Percentiles rank a stretch among this genome's conserved stretches.
These are phyloP conservation scores for Litchi chinensis DNA, from an alignment of 345 rosid species.

Conservation along the genomic window DNA sequence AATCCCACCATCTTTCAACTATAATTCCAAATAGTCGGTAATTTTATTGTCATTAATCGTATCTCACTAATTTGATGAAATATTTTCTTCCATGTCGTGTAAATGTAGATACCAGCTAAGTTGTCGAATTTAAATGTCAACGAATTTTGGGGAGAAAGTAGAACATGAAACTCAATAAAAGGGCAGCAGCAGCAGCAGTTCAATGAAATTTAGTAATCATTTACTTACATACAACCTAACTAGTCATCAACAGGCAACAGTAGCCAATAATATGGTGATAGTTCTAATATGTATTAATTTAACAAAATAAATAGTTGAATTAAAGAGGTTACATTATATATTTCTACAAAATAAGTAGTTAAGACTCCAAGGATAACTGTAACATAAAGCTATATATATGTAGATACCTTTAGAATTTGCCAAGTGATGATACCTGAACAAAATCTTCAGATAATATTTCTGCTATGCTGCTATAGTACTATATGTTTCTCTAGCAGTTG, in stretches of 20 bases:
- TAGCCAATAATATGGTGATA: neutral
- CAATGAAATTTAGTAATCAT: too few relatives aligned
- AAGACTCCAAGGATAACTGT: neutral
- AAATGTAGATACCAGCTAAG: neutral
- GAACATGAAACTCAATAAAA: neutral
- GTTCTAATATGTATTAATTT: neutral
- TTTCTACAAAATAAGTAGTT: neutral
- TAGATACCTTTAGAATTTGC: conserved; percentile 22
- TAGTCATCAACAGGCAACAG: neutral
- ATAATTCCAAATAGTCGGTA: too few relatives aligned
- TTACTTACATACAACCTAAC: neutral
- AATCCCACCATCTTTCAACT: neutral
- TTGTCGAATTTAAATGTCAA: neutral
- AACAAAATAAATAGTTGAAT: neutral
- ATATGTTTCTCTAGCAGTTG: conserved; percentile 37
- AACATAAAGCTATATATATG: conserved; percentile 5
- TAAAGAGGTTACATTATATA: too few relatives aligned
- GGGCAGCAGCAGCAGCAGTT: neutral
- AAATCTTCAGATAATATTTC: neutral
- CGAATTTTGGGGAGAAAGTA: too few relatives aligned
- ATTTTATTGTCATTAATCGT: too few relatives aligned
- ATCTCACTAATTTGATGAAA: too few relatives aligned
- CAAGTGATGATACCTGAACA: conserved; percentile 3
- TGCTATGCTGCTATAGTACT: neutral
- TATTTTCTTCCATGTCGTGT: too few relatives aligned